These are phyloP conservation scores for Bipolaris oryzae DNA, from an alignment of 2,329 filamentous ascomycete species.

Conservation along the genomic window DNA sequence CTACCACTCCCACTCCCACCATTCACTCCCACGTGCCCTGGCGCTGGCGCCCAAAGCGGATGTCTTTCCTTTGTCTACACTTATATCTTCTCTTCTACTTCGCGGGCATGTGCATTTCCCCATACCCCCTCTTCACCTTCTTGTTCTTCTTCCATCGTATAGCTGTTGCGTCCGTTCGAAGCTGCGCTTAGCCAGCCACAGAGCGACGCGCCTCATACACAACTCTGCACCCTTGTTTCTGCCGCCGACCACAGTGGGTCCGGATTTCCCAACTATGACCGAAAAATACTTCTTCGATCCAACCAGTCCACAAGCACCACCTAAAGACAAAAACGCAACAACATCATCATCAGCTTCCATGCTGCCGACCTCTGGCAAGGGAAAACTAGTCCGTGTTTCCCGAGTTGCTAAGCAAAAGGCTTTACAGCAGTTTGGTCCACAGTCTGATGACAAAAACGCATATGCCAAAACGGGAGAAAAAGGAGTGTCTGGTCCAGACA, in stretches of 20 bases:
- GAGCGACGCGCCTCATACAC: conserved; percentile 22
- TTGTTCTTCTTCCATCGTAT: conserved; percentile 7
- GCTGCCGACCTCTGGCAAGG: conserved; percentile 9
- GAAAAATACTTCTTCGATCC: conserved; percentile 35
- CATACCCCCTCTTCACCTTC: neutral
- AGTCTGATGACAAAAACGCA: conserved; percentile 10
- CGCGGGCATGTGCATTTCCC: conserved; percentile 12
- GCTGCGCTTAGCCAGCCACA: conserved; percentile 31
- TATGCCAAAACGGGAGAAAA: neutral
- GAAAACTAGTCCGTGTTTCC: conserved; percentile 26
- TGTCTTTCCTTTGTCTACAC: conserved; percentile 4
- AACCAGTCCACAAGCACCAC: neutral
- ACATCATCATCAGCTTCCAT: neutral
- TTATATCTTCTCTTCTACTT: neutral
- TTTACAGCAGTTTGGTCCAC: conserved; percentile 9
- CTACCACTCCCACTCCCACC: neutral
- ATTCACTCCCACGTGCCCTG: neutral
- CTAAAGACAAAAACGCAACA: neutral
- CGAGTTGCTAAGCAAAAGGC: conserved; percentile 19
- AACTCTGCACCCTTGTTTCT: conserved; percentile 26
- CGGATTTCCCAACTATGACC: conserved; percentile 19
- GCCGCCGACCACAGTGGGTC: conserved; percentile 14
- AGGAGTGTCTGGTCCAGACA: neutral
- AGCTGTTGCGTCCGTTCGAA: conserved; percentile 26
- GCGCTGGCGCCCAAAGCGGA: conserved; percentile 2